phyloP scores from a whole-genome alignment of 2,329 filamentous ascomycete species.

The Paracoccidioides brasiliensis region DNA sequence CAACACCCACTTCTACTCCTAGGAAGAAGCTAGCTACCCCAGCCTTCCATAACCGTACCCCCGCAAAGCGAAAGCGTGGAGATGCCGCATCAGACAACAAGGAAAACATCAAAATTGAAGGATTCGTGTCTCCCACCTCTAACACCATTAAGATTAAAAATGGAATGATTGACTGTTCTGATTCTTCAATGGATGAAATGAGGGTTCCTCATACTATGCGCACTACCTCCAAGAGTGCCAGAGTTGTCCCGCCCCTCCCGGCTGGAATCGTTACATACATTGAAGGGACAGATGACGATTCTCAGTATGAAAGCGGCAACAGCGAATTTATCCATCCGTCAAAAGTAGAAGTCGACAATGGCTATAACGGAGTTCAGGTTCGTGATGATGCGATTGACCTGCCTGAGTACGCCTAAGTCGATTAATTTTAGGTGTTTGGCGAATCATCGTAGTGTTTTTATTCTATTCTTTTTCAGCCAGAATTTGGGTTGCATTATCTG shows the following conservation, averaged over 20 bases:
- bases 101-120: neutral
- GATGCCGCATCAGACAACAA: neutral
- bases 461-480: neutral
- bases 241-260: constrained; percentile 11
- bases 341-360: neutral
- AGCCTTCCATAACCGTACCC: constrained; percentile 6
- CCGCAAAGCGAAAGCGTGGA: constrained; percentile 1
- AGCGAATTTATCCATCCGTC: constrained; percentile 8
- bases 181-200: constrained; percentile 3
- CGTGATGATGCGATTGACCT: neutral
- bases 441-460: neutral
- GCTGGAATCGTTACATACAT: constrained; percentile 13
- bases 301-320: constrained; percentile 7
- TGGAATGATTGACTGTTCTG: constrained; percentile 2
- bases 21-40: constrained; percentile 9
- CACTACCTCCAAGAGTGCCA: constrained; percentile 13
- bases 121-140: neutral
- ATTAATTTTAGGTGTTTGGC: neutral
- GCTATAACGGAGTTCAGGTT: neutral
- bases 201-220: constrained; percentile 1
- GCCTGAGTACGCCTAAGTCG: neutral
- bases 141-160: constrained; percentile 8
- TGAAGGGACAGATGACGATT: constrained; percentile 8
- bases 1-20: constrained; percentile 6
- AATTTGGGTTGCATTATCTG: neutral